Base-by-base conservation (phyloP, 257 asterid genomes). In the Haberlea rhodopensis region DNA sequence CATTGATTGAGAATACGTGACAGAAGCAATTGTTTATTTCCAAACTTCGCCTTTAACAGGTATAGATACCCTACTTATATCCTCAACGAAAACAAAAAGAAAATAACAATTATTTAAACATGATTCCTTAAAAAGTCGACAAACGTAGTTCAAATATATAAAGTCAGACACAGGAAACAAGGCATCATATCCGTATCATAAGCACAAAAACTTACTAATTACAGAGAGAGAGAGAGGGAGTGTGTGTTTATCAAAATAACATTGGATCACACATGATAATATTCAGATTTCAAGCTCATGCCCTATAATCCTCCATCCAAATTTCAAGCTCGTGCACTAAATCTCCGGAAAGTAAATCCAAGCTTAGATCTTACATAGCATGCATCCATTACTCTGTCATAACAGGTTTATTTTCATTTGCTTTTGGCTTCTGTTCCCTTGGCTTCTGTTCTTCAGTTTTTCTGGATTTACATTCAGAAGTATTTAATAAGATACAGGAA, bases 381-480 rank as follows among this genome's bases (percentile, higher is more conserved):
- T 45, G 61, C 32, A 60, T 63, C 64, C 13, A 6, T 81, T 71
- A 87, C 67, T 94, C 99, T 19, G 73, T 90, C 99, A 94, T 90
- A 68, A 94, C 82, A 29, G 99, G 99, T 65, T 90, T 90, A 74
- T 94, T 94, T 73, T 94, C 99, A 56, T 66, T 94, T 64, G 96
- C 96, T 76, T 94, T 94, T 6, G 95, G 90, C 90, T 45, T 90
- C 64, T 90, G 96, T 63, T 90, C 97, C 90, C 81, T 90, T 16
- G 99, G 99, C 85, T 82, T 94, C 76, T 86, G 95, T 81, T 94
- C 99, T 68, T 94, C 99, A 22, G 81, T 79, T 94, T 90, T 94
- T 91, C 99, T 94, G 69, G 24, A 70, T 71, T 65, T 29, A 53
- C 46, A 60, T 57, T 25, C 64, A 74, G 18, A 55, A 45, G 22